phyloP scores from a whole-genome alignment of 208 protist species.

The Crithidia bombi region DNA sequence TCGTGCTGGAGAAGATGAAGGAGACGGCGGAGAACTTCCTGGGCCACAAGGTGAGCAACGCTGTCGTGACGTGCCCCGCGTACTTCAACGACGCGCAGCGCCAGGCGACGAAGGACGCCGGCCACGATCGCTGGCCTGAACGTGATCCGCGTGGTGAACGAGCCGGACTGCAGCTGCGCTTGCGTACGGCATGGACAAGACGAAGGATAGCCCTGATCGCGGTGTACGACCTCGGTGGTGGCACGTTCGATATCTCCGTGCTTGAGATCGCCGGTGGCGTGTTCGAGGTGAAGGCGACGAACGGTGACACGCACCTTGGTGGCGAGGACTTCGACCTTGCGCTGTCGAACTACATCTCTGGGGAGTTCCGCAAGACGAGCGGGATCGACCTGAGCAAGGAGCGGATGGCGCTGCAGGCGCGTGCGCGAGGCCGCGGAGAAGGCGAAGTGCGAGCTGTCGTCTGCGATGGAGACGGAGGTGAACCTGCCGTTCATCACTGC shows the following conservation, averaged over 20 bases:
- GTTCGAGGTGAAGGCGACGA: constrained; percentile 98
- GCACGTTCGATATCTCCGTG: constrained; percentile 99
- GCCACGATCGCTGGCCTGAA: constrained; percentile 94
- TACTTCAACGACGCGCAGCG: constrained; percentile 99
- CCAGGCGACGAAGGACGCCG: constrained; percentile 98
- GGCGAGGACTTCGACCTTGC: constrained; percentile 98
- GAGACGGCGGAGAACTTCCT: constrained; percentile 48
- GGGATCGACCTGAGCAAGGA: constrained; percentile 95
- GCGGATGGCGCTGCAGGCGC: constrained; percentile 94
- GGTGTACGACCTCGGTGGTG: constrained; percentile 85
- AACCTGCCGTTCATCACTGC: constrained; percentile 96
- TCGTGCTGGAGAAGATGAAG: constrained; percentile 90
- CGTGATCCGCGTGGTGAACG: constrained; percentile 98
- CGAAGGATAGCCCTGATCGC: constrained; percentile 89
- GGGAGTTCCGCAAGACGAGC: constrained; percentile 94
- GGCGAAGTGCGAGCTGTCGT: constrained; percentile 98
- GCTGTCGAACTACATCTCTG: constrained; percentile 88
- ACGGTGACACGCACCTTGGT: constrained; percentile 99
- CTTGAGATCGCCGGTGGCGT: constrained; percentile 92
- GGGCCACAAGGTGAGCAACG: constrained; percentile 59
- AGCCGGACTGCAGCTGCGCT: constrained; percentile 97
- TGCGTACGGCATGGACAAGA: constrained; percentile 86
- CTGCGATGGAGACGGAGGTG: constrained; percentile 87
- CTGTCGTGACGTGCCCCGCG: constrained; percentile 96
- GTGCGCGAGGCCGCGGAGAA: constrained; percentile 97